Percentiles rank a stretch among this genome's conserved stretches.
These are phyloP conservation scores for Penicillium turbatum DNA, from an alignment of 495 filamentous ascomycete species.

Conservation along the genomic window DNA sequence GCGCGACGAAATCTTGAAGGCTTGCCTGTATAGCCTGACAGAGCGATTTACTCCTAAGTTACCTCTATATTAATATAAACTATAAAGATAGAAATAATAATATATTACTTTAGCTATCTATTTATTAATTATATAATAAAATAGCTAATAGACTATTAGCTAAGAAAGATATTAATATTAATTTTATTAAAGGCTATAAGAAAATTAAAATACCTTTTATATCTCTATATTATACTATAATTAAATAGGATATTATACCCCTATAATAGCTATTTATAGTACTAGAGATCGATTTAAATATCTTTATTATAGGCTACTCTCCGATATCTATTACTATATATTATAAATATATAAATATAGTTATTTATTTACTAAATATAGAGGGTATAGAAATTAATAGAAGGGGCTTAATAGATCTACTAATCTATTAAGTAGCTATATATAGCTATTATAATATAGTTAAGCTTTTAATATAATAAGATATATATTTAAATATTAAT, in stretches of 20 bases:
- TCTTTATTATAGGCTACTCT: constrained; percentile 7
- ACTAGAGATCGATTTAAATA: constrained; percentile 5
- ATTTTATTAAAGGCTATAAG: constrained; percentile 2
- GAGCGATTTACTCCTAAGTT: constrained; percentile 5
- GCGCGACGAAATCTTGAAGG: constrained; percentile 8
- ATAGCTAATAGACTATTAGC: constrained; percentile 7
- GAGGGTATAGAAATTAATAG: constrained; percentile 9
- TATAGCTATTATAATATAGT: constrained; percentile 1
- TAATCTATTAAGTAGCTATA: constrained; percentile 1
- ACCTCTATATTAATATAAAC: constrained; percentile 1
- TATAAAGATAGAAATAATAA: constrained; percentile 6
- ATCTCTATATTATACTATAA: constrained; percentile 5
- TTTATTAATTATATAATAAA: constrained; percentile 3
- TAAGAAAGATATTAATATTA: constrained; percentile 7
- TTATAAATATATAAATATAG: neutral
- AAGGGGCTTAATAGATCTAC: constrained; percentile 5
- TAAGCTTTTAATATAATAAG: constrained; percentile 3
- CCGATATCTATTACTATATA: constrained; percentile 4
- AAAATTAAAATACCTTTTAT: constrained; percentile 2
- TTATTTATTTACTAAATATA: constrained; percentile 2
- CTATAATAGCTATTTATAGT: constrained; percentile 6
- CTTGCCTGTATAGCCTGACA: neutral
- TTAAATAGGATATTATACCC: constrained; percentile 3
- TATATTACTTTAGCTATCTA: constrained; percentile 12
- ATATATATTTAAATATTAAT: constrained; percentile 5